Base-by-base conservation (phyloP, 345 rosid genomes). In the Abelmoschus esculentus region DNA sequence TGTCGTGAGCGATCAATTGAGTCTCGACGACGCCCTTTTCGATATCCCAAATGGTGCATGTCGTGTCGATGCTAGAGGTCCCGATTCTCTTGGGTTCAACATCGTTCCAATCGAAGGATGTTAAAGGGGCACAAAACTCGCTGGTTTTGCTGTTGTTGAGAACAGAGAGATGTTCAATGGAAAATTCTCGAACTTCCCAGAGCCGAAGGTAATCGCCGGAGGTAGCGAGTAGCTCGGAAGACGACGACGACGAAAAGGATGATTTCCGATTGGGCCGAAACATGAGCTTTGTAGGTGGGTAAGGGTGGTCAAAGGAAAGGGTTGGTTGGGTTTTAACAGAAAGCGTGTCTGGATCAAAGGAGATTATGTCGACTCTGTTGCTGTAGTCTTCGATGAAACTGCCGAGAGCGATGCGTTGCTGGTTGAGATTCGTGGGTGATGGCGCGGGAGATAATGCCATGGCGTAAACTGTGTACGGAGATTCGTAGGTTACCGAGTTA, bases 11-110 rank as follows among this genome's bases (percentile, higher is more conserved):
- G 7, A 36, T 6, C 7, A 36, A 36, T 1, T 36, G 40, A 2
- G 7, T 36, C 92, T 93, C 97, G 0, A 91, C 98, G 1, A 34
- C 84, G 3, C 80, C 82, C 56, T 80, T 87, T 70, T 93, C 97
- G 12, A 93, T 83, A 77, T 93, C 97, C 98, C 97, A 90, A 19
- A 93, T 83, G 3, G 98, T 93, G 70, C 98, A 93, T 0, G 98
- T 93, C 15, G 97, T 93, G 55, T 93, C 98, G 61, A 93, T 89
- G 70, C 95, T 89, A 50, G 85, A 91, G n/a, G 97, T 89, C 4
- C 95, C 98, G n/a, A 31, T 31, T 31, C 34, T 97, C 89, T 75
- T 6, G 40, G 7, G 40, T 36, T 36, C 40, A 6, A 36, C 6
- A 36, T 36, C 40, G 40, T 4, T 6, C 40, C 40, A 36, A 6